These are phyloP conservation scores for Cladosporium sphaerospermum DNA, from an alignment of 2,329 filamentous ascomycete genomes.

Conservation along the genomic window DNA sequence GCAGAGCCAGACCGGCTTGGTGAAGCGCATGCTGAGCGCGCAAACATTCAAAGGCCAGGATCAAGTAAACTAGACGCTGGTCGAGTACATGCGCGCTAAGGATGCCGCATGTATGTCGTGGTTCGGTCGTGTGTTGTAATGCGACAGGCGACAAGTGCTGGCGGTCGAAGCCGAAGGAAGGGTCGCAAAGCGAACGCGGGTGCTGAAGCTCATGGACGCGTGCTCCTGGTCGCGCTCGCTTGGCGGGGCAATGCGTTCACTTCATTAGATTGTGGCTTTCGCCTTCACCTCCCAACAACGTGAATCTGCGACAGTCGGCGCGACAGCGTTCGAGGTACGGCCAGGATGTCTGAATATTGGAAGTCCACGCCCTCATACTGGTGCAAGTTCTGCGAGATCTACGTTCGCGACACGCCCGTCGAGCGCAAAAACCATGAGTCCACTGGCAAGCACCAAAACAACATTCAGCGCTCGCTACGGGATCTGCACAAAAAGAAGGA, in stretches of 20 bases:
- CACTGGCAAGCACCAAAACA: slow-evolving; percentile 38
- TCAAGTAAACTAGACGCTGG: neutral
- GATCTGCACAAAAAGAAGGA: slow-evolving; percentile 83
- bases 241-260: neutral
- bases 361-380: slow-evolving; percentile 96
- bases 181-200: neutral
- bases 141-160: neutral
- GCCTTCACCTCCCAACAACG: neutral
- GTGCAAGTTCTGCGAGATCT: slow-evolving; percentile 94
- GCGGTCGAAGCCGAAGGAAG: too few relatives aligned
- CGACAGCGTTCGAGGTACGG: neutral
- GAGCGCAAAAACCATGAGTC: slow-evolving; percentile 55
- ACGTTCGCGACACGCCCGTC: slow-evolving; percentile 85
- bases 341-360: slow-evolving; percentile 90
- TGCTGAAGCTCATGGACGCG: neutral
- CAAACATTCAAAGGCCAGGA: neutral
- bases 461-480: slow-evolving; percentile 85
- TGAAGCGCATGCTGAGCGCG: slow-evolving; percentile 48
- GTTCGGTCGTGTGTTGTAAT: neutral
- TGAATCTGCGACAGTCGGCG: neutral
- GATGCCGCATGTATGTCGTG: neutral
- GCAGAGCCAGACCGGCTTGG: slow-evolving; percentile 92
- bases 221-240: neutral
- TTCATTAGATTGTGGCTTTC: neutral
- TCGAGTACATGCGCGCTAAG: neutral